phyloP scores from a whole-genome alignment of 2,329 filamentous ascomycete genomes.

The Stagonosporopsis vannaccii region DNA sequence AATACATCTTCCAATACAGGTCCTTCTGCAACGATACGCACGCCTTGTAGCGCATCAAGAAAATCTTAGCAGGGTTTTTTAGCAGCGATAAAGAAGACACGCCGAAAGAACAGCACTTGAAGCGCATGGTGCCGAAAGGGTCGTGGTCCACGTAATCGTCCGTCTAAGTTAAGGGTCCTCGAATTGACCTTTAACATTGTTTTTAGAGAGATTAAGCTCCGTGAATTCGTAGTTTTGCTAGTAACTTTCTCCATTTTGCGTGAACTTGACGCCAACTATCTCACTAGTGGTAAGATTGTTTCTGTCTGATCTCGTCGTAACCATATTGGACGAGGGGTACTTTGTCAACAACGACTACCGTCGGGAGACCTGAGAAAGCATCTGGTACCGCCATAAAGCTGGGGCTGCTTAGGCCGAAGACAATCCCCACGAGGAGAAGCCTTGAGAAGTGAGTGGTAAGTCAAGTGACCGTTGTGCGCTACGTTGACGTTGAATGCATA shows the following conservation, averaged over 20 bases:
- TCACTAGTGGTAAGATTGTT: no score
- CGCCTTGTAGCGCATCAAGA: slow-evolving; percentile 34
- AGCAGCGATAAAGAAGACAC: neutral
- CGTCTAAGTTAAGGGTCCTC: no score
- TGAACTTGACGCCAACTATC: neutral
- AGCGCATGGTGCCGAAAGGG: slow-evolving; percentile 25
- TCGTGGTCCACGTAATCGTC: slow-evolving; percentile 3
- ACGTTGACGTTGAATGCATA: neutral
- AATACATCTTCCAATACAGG: neutral
- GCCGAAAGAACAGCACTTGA: slow-evolving; percentile 30
- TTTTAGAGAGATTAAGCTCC: slow-evolving; percentile 22
- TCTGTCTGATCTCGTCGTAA: slow-evolving; percentile 35
- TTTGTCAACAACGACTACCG: slow-evolving; percentile 28
- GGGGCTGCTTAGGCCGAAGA: neutral
- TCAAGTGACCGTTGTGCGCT: neutral
- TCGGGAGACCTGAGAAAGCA: slow-evolving; percentile 19
- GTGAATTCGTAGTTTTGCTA: slow-evolving; percentile 32
- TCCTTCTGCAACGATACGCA: slow-evolving; percentile 20
- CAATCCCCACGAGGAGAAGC: neutral
- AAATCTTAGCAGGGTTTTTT: neutral
- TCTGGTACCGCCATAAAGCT: slow-evolving; percentile 28
- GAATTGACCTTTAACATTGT: no score
- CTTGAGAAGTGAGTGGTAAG: neutral
- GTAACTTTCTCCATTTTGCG: slow-evolving; percentile 3
- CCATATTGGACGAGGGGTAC: slow-evolving; percentile 31